Evolutionary conservation across 2,329 filamentous ascomycete genomes (phyloP).

Genomic region (Exserohilum rostratum): DNA sequence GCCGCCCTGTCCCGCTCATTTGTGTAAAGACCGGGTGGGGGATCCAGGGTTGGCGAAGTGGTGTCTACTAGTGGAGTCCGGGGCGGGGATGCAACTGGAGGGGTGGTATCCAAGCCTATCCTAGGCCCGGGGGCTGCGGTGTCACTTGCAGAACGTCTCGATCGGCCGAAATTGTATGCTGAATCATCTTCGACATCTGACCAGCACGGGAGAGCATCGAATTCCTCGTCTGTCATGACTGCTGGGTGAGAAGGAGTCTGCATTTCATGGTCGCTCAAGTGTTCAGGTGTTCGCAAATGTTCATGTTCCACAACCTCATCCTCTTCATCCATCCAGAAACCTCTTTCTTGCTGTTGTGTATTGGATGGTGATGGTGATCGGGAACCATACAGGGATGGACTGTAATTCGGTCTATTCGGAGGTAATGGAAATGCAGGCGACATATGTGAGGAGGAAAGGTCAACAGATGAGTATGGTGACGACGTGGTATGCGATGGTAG

Average conservation of each 20-base stretch:
- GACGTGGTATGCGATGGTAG: not conserved
- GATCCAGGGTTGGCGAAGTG: not conserved
- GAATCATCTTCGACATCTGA: conserved; percentile 2
- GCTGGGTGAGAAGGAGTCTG: not conserved
- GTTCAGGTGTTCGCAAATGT: not conserved
- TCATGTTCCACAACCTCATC: not conserved
- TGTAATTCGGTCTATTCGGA: not conserved
- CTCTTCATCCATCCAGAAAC: not conserved
- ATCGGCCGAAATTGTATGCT: not conserved
- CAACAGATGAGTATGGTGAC: not conserved
- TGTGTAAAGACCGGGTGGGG: not conserved
- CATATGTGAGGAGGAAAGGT: not conserved
- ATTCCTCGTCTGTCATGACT: conserved; percentile 5
- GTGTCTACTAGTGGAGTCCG: not conserved
- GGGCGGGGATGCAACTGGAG: not conserved
- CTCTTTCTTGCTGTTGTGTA: not conserved
- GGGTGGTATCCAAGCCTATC: not conserved
- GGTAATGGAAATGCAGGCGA: not conserved
- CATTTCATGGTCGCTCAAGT: not conserved
- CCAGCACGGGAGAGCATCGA: conserved; percentile 5
- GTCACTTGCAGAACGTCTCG: not conserved
- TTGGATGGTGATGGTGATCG: not conserved
- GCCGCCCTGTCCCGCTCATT: not conserved
- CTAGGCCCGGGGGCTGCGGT: not conserved
- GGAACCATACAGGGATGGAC: not conserved